phyloP scores from a whole-genome alignment of 108 stramenopile genomes.

The Parmales sp. region DNA sequence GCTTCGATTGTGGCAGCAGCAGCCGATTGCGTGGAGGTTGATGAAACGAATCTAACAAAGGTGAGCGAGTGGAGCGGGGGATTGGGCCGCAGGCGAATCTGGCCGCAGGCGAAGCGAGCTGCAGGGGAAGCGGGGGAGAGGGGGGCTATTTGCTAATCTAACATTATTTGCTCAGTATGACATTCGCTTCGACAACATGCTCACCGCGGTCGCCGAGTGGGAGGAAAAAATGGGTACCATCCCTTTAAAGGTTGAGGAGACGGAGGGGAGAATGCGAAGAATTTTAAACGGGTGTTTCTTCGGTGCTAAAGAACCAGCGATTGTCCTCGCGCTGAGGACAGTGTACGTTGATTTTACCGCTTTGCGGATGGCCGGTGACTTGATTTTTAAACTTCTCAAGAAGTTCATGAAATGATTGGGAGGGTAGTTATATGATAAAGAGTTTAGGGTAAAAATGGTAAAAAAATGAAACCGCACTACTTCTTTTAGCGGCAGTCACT shows the following conservation, averaged over 20 bases:
- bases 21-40: no score
- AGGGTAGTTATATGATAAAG: no score
- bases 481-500: no score
- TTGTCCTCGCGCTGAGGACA: constrained; percentile 60
- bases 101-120: constrained; percentile 14
- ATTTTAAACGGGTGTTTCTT: constrained; percentile 67
- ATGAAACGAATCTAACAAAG: constrained; percentile 12
- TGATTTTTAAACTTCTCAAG: constrained; percentile 51
- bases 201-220: constrained; percentile 55
- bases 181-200: constrained; percentile 58
- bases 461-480: no score
- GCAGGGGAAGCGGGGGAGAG: constrained; percentile 15
- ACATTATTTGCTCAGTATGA: constrained; percentile 26
- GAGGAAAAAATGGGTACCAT: constrained; percentile 39
- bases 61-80: constrained; percentile 22
- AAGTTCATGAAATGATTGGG: no score
- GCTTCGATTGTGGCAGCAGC: not conserved
- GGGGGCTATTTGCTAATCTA: constrained; percentile 24
- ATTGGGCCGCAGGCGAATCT: constrained; percentile 21
- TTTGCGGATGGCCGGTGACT: constrained; percentile 58
- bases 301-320: constrained; percentile 52
- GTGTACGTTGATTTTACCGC: constrained; percentile 65
- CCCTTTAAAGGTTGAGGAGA: no score
- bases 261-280: constrained; percentile 42
- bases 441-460: no score